phyloP scores from a whole-genome alignment of 108 stramenopile genomes.

The Cyclotella sp. region DNA sequence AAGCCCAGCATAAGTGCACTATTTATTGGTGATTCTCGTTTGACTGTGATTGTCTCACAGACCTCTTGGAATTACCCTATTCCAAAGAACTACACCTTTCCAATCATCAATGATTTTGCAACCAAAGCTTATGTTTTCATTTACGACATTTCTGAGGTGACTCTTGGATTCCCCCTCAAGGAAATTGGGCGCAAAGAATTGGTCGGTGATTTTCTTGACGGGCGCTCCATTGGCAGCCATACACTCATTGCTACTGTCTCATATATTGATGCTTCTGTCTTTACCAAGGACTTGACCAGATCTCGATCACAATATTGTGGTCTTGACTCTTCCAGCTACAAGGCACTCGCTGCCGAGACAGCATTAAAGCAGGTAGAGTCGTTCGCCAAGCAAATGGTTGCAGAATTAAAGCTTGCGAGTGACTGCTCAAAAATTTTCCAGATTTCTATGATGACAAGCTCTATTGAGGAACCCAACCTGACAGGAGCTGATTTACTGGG shows the following conservation, averaged over 20 bases:
- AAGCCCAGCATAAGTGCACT: slow-evolving; percentile 29
- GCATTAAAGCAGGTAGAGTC: slow-evolving; percentile 3
- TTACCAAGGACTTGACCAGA: slow-evolving; percentile 14
- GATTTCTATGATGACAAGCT: slow-evolving; percentile 12
- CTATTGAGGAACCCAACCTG: not conserved
- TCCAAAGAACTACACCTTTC: slow-evolving; percentile 10
- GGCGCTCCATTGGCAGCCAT: slow-evolving; percentile 20
- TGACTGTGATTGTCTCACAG: slow-evolving; percentile 32
- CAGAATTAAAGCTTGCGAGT: slow-evolving; percentile 7
- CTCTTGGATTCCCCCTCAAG: slow-evolving; percentile 19
- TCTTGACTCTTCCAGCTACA: slow-evolving; percentile 25
- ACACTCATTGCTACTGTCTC: slow-evolving; percentile 17
- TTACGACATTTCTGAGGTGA: slow-evolving; percentile 21
- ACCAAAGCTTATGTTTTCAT: slow-evolving; percentile 6
- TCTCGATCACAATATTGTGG: slow-evolving; percentile 28
- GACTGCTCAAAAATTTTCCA: slow-evolving; percentile 19
- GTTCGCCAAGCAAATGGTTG: slow-evolving; percentile 30
- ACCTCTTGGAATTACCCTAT: not conserved
- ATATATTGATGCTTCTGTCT: slow-evolving; percentile 23
- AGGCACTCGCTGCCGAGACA: slow-evolving; percentile 4
- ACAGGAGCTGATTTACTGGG: slow-evolving; percentile 5
- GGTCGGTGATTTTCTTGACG: slow-evolving; percentile 16
- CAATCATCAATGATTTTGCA: slow-evolving; percentile 10
- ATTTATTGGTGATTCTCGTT: slow-evolving; percentile 15
- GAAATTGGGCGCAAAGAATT: slow-evolving; percentile 25